Evolutionary conservation across 2,329 filamentous ascomycete species (phyloP).

Genomic region (Allantophomopsis cytisporea): DNA sequence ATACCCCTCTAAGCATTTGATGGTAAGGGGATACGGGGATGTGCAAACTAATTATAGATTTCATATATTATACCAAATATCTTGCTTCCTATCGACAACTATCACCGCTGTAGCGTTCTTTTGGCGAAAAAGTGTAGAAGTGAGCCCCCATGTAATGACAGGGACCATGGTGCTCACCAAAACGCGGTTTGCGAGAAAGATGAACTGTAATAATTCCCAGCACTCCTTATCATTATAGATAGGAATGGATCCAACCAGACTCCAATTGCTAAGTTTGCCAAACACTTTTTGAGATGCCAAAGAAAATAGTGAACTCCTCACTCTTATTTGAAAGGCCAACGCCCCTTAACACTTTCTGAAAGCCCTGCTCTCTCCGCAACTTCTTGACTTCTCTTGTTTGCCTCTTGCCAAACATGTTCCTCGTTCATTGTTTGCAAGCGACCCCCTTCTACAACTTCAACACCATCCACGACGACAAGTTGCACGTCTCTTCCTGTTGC

Average conservation of each 20-base stretch:
- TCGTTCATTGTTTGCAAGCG: slow-evolving; percentile 23
- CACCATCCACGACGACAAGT: slow-evolving; percentile 25
- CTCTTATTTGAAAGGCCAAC: slow-evolving; percentile 15
- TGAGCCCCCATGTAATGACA: slow-evolving; percentile 3
- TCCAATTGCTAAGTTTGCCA: too few species aligned
- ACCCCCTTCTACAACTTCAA: slow-evolving; percentile 20
- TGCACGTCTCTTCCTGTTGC: slow-evolving; percentile 27
- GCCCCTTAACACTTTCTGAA: slow-evolving; percentile 17
- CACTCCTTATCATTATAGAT: too few species aligned
- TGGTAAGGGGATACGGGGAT: too few species aligned
- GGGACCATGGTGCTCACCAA: too few species aligned
- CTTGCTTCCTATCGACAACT: slow-evolving; percentile 38
- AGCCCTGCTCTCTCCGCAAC: slow-evolving; percentile 23
- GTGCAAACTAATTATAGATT: neutral
- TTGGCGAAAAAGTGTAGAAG: slow-evolving; percentile 14
- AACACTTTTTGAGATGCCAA: too few species aligned
- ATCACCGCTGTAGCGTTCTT: slow-evolving; percentile 30
- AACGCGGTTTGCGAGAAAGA: too few species aligned
- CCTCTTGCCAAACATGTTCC: slow-evolving; percentile 21
- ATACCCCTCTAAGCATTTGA: too few species aligned
- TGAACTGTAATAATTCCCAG: too few species aligned
- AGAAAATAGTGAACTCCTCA: too few species aligned
- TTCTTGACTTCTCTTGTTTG: slow-evolving; percentile 17
- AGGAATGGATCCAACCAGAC: too few species aligned
- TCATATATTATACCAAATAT: slow-evolving; percentile 35